Conservation (phyloP, 768 basidiomycete genomes). For the Tulasnella sp. region DNA sequence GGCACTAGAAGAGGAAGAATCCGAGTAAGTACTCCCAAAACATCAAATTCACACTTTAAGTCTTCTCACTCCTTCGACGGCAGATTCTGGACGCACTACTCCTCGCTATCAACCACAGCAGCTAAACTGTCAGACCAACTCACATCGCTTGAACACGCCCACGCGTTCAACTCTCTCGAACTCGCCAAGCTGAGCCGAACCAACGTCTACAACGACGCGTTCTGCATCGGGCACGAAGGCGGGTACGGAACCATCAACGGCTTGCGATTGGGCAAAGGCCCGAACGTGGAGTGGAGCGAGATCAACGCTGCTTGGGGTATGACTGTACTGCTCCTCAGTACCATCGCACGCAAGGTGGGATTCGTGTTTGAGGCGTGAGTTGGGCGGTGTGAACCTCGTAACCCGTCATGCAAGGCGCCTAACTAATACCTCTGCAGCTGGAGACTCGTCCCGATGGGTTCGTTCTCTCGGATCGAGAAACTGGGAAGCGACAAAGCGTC, state of each 20-base stretch:
- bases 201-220: slow-evolving; percentile 92
- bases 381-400: neutral
- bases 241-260: slow-evolving; percentile 98
- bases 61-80: neutral
- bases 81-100: slow-evolving; percentile 17
- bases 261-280: slow-evolving; percentile 77
- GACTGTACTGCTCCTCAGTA: slow-evolving; percentile 81
- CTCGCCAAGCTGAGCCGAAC: slow-evolving; percentile 65
- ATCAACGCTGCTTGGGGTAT: slow-evolving; percentile 99
- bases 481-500: slow-evolving; percentile 67
- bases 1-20: slow-evolving; percentile 69
- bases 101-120: neutral
- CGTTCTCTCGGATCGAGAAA: slow-evolving; percentile 79
- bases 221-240: slow-evolving; percentile 90
- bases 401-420: neutral
- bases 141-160: slow-evolving; percentile 11
- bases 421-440: slow-evolving; percentile 41
- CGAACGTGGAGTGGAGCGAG: slow-evolving; percentile 93
- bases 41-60: neutral
- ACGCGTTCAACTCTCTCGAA: slow-evolving; percentile 14
- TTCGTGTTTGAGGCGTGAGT: slow-evolving; percentile 75
- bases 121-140: slow-evolving; percentile 11
- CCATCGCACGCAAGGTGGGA: slow-evolving; percentile 84
- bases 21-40: slow-evolving; percentile 44
- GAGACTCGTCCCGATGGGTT: slow-evolving; percentile 85